Percentiles rank a stretch among this genome's conserved stretches.
Evolutionary conservation across 2,329 filamentous ascomycete genomes (phyloP).

Genomic region (Coniella lustricola): DNA sequence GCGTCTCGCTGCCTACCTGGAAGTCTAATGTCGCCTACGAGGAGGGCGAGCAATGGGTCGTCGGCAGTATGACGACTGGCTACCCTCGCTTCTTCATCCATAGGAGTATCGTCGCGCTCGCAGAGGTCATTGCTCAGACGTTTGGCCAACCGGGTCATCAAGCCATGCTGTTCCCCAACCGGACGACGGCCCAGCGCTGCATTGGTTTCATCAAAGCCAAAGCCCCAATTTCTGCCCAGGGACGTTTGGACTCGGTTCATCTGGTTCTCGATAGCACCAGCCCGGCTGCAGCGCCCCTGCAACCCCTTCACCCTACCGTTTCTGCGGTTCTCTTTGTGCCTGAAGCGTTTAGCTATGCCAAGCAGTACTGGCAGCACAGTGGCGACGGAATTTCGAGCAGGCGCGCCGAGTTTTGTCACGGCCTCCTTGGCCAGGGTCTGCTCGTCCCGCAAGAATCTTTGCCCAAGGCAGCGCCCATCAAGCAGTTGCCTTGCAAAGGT

Average conservation of each 20-base stretch:
- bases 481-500: constrained; percentile 52
- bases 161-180: constrained; percentile 78
- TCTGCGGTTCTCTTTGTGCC: constrained; percentile 66
- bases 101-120: constrained; percentile 69
- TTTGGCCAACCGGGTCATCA: constrained; percentile 56
- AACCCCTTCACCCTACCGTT: constrained; percentile 50
- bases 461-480: constrained; percentile 18
- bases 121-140: constrained; percentile 56
- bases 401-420: constrained; percentile 81
- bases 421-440: constrained; percentile 63
- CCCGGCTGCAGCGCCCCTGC: constrained; percentile 43
- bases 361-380: constrained; percentile 95
- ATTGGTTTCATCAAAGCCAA: constrained; percentile 61
- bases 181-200: constrained; percentile 63
- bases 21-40: constrained; percentile 86
- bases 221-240: constrained; percentile 42
- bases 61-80: constrained; percentile 76
- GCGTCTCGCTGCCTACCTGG: constrained; percentile 94
- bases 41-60: constrained; percentile 82
- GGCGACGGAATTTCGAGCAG: constrained; percentile 90
- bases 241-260: constrained; percentile 50
- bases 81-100: constrained; percentile 96
- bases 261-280: constrained; percentile 55
- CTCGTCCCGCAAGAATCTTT: constrained; percentile 30
- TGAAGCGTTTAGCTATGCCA: constrained; percentile 65